Evolutionary conservation across 2,329 filamentous ascomycete genomes (phyloP), one percentile per base, ranked within the genome.

Genomic region (Cytospora mali): DNA sequence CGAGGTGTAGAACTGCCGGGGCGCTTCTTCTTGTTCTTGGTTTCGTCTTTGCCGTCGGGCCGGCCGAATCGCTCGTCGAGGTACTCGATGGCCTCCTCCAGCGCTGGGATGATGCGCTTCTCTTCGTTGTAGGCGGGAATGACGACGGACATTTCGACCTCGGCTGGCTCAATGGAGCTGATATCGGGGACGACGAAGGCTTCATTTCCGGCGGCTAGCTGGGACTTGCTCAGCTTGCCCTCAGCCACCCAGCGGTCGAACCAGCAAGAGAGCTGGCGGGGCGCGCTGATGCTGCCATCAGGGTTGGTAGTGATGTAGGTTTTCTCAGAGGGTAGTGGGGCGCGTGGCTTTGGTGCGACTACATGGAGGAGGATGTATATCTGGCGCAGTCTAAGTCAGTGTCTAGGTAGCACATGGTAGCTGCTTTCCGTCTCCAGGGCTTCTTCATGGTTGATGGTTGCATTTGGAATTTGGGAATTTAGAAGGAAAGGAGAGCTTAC

Each of bases 121-220:
- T 94, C 89, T 73, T 99, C 95, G 69, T 99, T 99, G 82, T 93
- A 99, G 11, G 95, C 95, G 0, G 95, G 95, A 50, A 99, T 89
- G 0, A 99, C 92, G 9, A 98, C 88, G 59, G 91, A 95, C 80
- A 99, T 87, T 73, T 90, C 90, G n/a, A 97, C 77, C 66, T 93
- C 88, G 16, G 93, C 85, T 2, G 88, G 83, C 67, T 93, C 89
- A 60, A 96, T 89, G 51, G 80, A 76, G 68, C 85, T 82, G 18
- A 81, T 75, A 67, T 86, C 80, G 46, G 75, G 75, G 4, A 75
- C 72, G 51, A 75, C 74, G 66, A 73, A 75, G 4, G 77, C 77
- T 23, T 75, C 72, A 66, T 77, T 71, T 66, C 77, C 69, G 69
- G 70, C 64, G 51, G 66, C 68, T 66, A 42, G 71, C 65, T 31